Conservation (phyloP, 345 rosid genomes). For the Gossypium bickii region DNA sequence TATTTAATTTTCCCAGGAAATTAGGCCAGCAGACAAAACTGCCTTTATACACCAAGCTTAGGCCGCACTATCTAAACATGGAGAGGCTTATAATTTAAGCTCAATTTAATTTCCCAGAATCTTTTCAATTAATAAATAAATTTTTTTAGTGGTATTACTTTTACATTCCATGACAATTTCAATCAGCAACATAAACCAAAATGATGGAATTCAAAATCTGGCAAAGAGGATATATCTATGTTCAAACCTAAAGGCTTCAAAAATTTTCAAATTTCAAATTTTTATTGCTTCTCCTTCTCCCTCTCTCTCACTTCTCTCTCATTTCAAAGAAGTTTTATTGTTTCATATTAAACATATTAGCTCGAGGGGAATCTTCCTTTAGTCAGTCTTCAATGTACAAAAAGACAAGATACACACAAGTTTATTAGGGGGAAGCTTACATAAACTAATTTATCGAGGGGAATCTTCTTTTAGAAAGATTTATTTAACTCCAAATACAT, state of each 20-base stretch:
- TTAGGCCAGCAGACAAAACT: neutral
- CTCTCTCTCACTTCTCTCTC: too few species aligned
- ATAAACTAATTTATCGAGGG: slow-evolving; percentile 11
- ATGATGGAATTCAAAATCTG: too few species aligned
- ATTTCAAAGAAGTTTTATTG: too few species aligned
- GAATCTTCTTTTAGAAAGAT: slow-evolving; percentile 15
- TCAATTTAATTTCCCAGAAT: neutral
- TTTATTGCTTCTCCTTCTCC: too few species aligned
- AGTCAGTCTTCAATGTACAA: slow-evolving; percentile 28
- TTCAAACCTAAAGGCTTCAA: too few species aligned
- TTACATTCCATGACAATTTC: neutral
- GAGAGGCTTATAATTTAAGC: neutral
- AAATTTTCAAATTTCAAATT: too few species aligned
- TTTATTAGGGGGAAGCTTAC: slow-evolving; percentile 32
- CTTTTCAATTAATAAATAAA: neutral
- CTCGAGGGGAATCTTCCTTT: slow-evolving; percentile 16
- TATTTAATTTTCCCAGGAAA: too few species aligned
- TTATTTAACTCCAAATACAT: slow-evolving; percentile 10
- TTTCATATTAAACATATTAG: neutral
- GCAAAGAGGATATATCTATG: too few species aligned
- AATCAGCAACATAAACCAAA: neutral
- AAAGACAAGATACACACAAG: slow-evolving; percentile 35
- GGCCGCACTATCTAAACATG: neutral
- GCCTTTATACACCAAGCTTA: neutral
- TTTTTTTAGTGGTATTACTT: neutral